Evolutionary conservation across 2,329 filamentous ascomycete genomes (phyloP).

Genomic region (Colletotrichum sp.): DNA sequence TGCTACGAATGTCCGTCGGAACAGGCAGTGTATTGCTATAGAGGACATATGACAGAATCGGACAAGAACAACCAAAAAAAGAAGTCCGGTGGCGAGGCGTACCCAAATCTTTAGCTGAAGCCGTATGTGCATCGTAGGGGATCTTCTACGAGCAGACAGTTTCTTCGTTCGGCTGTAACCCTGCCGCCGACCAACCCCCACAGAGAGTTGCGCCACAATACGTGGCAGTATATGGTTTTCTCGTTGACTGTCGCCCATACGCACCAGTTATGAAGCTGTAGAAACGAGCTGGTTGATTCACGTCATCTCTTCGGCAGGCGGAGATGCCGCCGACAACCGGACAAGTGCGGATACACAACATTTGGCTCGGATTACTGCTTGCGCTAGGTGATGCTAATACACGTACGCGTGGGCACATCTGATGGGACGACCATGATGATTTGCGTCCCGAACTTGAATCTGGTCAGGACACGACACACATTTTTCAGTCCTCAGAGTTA

Average conservation of each 20-base stretch:
- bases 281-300: neutral
- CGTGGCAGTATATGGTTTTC: neutral
- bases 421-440: neutral
- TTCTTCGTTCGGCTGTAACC: neutral
- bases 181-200: neutral
- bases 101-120: neutral
- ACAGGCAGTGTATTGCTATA: neutral
- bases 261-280: neutral
- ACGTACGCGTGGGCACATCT: neutral
- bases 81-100: neutral
- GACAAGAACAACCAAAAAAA: too few species aligned
- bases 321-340: neutral
- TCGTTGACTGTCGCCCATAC: neutral
- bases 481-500: neutral
- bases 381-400: neutral
- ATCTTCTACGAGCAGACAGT: neutral
- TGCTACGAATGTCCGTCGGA: neutral
- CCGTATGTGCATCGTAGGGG: neutral
- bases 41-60: too few species aligned
- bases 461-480: neutral
- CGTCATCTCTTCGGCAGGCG: neutral
- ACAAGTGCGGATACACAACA: neutral
- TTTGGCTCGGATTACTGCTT: neutral
- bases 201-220: neutral
- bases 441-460: neutral